phyloP scores from a whole-genome alignment of 371 early-diverging fungal genomes.

The Mucor mucedo region DNA sequence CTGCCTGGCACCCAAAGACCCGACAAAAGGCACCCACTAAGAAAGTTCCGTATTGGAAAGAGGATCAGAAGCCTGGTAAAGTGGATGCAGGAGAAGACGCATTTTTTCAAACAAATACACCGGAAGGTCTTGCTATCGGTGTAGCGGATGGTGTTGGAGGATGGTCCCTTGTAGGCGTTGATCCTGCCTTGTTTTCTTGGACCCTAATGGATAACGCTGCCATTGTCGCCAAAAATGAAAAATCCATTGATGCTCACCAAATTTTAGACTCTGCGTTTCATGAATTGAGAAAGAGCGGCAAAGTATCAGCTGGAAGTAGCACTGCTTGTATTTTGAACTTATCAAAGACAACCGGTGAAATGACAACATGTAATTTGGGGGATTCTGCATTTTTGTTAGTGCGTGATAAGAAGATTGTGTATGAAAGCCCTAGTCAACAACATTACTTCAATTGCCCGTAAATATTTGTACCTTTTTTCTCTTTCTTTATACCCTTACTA shows the following conservation, averaged over 20 bases:
- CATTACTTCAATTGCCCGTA: slow-evolving; percentile 78
- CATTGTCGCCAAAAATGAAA: slow-evolving; percentile 53
- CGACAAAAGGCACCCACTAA: slow-evolving; percentile 31
- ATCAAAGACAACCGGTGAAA: slow-evolving; percentile 65
- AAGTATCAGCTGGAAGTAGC: slow-evolving; percentile 70
- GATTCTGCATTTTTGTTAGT: slow-evolving; percentile 71
- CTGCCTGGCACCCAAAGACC: slow-evolving; percentile 58
- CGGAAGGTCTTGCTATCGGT: slow-evolving; percentile 63
- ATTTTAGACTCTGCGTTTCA: slow-evolving; percentile 66
- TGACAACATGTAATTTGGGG: slow-evolving; percentile 68
- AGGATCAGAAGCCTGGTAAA: slow-evolving; percentile 50
- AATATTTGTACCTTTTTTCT: slow-evolving; percentile 12
- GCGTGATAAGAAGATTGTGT: slow-evolving; percentile 62
- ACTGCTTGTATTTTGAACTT: slow-evolving; percentile 72
- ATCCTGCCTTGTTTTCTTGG: slow-evolving; percentile 72
- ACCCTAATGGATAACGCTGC: slow-evolving; percentile 76
- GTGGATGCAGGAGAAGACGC: slow-evolving; percentile 80
- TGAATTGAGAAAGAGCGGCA: slow-evolving; percentile 58
- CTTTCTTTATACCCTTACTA: slow-evolving; percentile 3
- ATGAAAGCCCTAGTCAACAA: slow-evolving; percentile 70
- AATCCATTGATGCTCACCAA: slow-evolving; percentile 59
- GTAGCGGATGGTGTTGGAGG: slow-evolving; percentile 79
- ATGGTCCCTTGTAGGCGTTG: slow-evolving; percentile 64
- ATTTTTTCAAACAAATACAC: slow-evolving; percentile 67
- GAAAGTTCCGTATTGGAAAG: slow-evolving; percentile 55